Percentiles rank a stretch among this genome's conserved stretches.
These are phyloP conservation scores for Avena sativa DNA, from an alignment of 176 grass and related monocot genomes.

Conservation along the genomic window DNA sequence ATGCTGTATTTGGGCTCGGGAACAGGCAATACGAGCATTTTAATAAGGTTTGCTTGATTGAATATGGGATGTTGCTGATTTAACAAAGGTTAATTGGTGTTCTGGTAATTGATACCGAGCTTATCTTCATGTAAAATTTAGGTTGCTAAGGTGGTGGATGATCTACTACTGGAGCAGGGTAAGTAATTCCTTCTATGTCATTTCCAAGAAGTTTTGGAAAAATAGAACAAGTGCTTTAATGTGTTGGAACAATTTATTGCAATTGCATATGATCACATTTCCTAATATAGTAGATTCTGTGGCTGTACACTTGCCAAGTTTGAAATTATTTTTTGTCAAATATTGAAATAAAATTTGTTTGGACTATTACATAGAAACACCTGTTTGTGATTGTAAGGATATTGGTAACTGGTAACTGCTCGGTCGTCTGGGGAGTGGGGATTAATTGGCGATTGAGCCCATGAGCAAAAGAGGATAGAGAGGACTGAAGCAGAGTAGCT, in stretches of 20 bases:
- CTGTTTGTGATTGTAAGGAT: neutral
- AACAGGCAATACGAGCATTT: slow-evolving; percentile 99
- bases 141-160: slow-evolving; percentile 86
- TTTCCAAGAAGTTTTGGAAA: neutral
- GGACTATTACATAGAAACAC: neutral
- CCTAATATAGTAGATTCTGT: slow-evolving; percentile 12
- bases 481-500: neutral
- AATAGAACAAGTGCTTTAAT: neutral
- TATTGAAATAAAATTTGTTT: neutral
- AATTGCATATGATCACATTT: neutral
- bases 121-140: slow-evolving; percentile 52
- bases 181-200: slow-evolving; percentile 40
- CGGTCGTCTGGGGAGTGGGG: neutral
- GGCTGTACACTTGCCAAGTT: neutral
- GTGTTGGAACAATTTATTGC: slow-evolving; percentile 3
- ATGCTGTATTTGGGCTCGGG: slow-evolving; percentile 87
- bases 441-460: neutral
- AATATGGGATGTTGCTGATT: slow-evolving; percentile 21
- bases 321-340: neutral
- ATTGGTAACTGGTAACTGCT: neutral
- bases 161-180: slow-evolving; percentile 74
- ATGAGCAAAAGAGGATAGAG: neutral
- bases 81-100: slow-evolving; percentile 28
- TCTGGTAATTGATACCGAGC: slow-evolving; percentile 22
- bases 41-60: slow-evolving; percentile 71